Evolutionary conservation across 1,139 yeast species (phyloP).

Genomic region (Lodderomyces parapsilosis): DNA sequence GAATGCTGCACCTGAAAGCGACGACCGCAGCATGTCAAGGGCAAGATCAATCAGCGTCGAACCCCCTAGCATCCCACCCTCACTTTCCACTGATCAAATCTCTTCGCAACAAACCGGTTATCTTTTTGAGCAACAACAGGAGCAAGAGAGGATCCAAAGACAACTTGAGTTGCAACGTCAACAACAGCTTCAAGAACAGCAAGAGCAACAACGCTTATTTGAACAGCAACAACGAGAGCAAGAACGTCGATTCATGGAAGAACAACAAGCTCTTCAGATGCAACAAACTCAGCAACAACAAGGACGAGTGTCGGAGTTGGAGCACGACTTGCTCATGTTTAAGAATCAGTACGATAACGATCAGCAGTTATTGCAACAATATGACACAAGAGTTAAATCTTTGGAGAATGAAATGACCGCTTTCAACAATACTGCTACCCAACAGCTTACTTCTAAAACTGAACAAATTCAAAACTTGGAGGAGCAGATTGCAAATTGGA

Average conservation of each 20-base stretch:
- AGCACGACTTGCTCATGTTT: constrained; percentile 73
- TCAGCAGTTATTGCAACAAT: constrained; percentile 80
- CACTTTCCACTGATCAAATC: constrained; percentile 45
- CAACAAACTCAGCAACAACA: constrained; percentile 81
- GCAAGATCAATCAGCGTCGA: constrained; percentile 34
- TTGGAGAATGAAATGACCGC: constrained; percentile 72
- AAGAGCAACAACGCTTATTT: constrained; percentile 58
- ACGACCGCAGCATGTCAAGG: constrained; percentile 27
- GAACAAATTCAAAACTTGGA: constrained; percentile 68
- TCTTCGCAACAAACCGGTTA: constrained; percentile 50
- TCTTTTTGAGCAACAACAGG: constrained; percentile 51
- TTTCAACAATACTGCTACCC: constrained; percentile 64
- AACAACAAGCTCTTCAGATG: constrained; percentile 63
- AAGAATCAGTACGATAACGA: constrained; percentile 86
- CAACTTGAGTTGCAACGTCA: constrained; percentile 48
- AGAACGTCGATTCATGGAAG: constrained; percentile 39
- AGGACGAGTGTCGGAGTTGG: constrained; percentile 78
- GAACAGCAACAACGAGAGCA: constrained; percentile 79
- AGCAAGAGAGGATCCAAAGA: constrained; percentile 70
- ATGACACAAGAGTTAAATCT: constrained; percentile 81
- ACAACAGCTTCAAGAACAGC: constrained; percentile 47
- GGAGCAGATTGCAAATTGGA: constrained; percentile 79
- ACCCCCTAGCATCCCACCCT: constrained; percentile 26
- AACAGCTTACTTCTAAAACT: constrained; percentile 76
- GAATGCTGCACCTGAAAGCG: constrained; percentile 17